A percentile compares a stretch with the other conserved stretches of the same genome.
phyloP scores from a whole-genome alignment of 176 grass and related monocot genomes.

The Alopecurus myosuroides region DNA sequence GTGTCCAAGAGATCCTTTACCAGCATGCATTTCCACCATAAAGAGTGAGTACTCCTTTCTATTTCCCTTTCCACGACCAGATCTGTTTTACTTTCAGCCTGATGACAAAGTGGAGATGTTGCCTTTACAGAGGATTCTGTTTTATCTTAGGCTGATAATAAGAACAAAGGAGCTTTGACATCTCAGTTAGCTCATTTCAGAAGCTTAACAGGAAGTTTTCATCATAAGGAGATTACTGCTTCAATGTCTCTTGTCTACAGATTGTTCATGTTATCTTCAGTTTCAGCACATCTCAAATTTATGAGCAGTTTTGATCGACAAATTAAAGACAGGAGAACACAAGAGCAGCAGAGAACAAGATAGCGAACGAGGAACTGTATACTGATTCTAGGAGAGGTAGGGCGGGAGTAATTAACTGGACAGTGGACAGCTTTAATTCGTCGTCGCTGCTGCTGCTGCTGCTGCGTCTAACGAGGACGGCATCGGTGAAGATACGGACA shows the following conservation, averaged over 20 bases:
- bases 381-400: background rate
- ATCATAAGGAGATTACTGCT: background rate
- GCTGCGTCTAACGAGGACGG: background rate
- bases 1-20: no score
- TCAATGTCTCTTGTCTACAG: background rate
- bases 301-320: constrained; percentile 21
- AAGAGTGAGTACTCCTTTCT: background rate
- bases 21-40: background rate
- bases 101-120: background rate
- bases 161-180: background rate
- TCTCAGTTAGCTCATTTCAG: background rate
- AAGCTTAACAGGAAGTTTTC: background rate
- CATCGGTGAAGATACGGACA: constrained; percentile 34
- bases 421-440: constrained; percentile 3
- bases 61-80: background rate
- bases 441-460: background rate
- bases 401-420: background rate
- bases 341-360: background rate
- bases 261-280: background rate
- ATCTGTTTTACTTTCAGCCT: background rate
- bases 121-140: background rate
- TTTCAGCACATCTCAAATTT: constrained; percentile 25
- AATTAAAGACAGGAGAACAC: constrained; percentile 12
- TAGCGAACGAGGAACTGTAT: background rate
- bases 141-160: background rate